Evolutionary conservation across 352 stramenopile species (phyloP), one percentile per base, ranked within the genome.

Genomic region (Lagenidium sp.): DNA sequence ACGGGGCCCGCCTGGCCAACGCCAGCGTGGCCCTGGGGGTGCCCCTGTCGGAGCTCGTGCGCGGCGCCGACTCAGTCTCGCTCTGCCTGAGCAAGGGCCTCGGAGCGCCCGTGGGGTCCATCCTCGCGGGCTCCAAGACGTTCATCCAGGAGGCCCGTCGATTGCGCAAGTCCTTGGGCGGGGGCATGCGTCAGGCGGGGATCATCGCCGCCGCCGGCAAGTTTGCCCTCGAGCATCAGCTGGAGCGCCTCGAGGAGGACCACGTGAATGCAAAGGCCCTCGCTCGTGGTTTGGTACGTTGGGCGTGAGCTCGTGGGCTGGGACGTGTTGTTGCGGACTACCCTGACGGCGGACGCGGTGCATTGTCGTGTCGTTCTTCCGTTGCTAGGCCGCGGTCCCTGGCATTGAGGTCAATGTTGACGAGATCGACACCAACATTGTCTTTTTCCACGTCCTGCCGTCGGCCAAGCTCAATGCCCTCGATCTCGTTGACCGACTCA

Each of bases 81-180:
- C 72, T 98, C 32, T 99, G 95, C 64, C 67, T 98, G 31, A 97
- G 88, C 55, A 99, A 99, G 58, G 95, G 91, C 0, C 64, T 99
- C 18, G 94, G 93, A n/a, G 86, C 94, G 3, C 95, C 95, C 0
- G 72, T 97, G 12, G 95, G 95, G 19, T 97, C 85, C 29, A 82
- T 99, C 30, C 68, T 99, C 29, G 93, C 95, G 7, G 94, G 94
- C 40, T 76, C 83, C 3, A 55, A 73, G 20, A 73, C 87, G 34
- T 95, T 97, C 53, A 96, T 97, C 30, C 43, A 68, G 37, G 57
- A 94, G 43, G 95, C 94, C 8, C 83, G 66, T 45, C 79, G 95
- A 16, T 59, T 97, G 56, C 68, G 96, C 26, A 99, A 99, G 72
- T 94, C 89, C 26, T 78, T 98, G 12, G 96, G 96, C 11, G 96